phyloP scores from a whole-genome alignment of 192 early-diverging fungal species.

The Coemansia sp. region DNA sequence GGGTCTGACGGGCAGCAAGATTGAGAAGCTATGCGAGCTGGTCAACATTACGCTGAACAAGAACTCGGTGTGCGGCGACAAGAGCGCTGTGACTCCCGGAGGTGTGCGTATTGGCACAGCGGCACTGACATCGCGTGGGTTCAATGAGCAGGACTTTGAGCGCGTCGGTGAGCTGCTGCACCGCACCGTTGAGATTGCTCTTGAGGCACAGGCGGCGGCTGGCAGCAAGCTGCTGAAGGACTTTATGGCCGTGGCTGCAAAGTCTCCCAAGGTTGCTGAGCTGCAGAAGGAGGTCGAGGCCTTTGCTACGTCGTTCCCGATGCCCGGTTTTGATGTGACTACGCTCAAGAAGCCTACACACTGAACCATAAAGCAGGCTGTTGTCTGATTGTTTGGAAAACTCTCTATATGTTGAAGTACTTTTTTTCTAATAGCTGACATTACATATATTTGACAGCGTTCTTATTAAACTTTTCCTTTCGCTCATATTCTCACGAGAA shows the following conservation, averaged over 20 bases:
- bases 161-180: conserved; percentile 96
- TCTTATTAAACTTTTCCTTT: no score
- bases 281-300: conserved; percentile 87
- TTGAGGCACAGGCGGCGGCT: conserved; percentile 77
- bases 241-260: conserved; percentile 82
- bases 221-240: conserved; percentile 97
- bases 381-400: no score
- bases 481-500: no score
- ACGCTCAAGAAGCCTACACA: conserved; percentile 47
- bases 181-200: conserved; percentile 87
- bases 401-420: no score
- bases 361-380: neutral
- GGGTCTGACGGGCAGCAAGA: conserved; percentile 92
- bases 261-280: conserved; percentile 73
- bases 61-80: conserved; percentile 98
- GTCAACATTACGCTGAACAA: conserved; percentile 99
- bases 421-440: no score
- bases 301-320: conserved; percentile 93
- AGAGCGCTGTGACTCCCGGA: conserved; percentile 92
- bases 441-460: no score
- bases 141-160: conserved; percentile 97
- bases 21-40: conserved; percentile 98
- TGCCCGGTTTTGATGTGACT: conserved; percentile 83
- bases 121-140: conserved; percentile 92
- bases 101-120: conserved; percentile 95